These are phyloP conservation scores for Seminavis robusta DNA, from an alignment of 108 stramenopile species.

Conservation along the genomic window DNA sequence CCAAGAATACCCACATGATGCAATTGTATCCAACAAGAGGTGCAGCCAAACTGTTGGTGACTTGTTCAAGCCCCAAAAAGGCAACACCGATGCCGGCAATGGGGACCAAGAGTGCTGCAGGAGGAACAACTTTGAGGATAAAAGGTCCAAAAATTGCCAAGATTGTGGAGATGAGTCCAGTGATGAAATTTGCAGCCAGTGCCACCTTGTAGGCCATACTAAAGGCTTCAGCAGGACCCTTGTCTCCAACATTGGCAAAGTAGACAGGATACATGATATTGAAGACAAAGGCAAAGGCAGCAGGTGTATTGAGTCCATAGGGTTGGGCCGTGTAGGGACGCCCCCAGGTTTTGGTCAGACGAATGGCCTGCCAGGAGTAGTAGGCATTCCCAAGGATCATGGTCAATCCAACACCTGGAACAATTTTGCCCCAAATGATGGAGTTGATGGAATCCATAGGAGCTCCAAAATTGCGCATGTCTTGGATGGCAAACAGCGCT, in stretches of 20 bases:
- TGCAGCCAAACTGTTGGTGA: conserved; percentile 22
- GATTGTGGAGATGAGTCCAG: conserved; percentile 45
- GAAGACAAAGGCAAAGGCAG: conserved; percentile 66
- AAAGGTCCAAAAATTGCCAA: conserved; percentile 30
- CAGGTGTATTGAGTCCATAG: conserved; percentile 79
- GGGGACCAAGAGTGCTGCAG: conserved; percentile 45
- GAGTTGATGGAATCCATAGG: conserved; percentile 15
- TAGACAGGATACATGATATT: conserved; percentile 50
- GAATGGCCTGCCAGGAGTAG: conserved; percentile 49
- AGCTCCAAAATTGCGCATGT: conserved; percentile 14
- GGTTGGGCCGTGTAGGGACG: conserved; percentile 62
- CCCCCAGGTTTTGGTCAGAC: conserved; percentile 31
- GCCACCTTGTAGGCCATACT: conserved; percentile 51
- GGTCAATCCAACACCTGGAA: conserved; percentile 63
- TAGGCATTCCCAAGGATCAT: conserved; percentile 26
- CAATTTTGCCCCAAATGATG: conserved; percentile 43
- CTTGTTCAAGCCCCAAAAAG: conserved; percentile 44
- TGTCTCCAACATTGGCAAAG: conserved; percentile 10
- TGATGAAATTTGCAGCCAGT: conserved; percentile 63
- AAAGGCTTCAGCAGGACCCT: conserved; percentile 17
- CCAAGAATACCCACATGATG: conserved; percentile 36
- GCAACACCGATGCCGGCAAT: conserved; percentile 56
- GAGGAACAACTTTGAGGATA: conserved; percentile 31
- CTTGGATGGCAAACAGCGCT: conserved; percentile 35
- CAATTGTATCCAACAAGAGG: conserved; percentile 42